Conservation (phyloP, 2,329 filamentous ascomycete species). For the Achaetomium macrosporum region DNA sequence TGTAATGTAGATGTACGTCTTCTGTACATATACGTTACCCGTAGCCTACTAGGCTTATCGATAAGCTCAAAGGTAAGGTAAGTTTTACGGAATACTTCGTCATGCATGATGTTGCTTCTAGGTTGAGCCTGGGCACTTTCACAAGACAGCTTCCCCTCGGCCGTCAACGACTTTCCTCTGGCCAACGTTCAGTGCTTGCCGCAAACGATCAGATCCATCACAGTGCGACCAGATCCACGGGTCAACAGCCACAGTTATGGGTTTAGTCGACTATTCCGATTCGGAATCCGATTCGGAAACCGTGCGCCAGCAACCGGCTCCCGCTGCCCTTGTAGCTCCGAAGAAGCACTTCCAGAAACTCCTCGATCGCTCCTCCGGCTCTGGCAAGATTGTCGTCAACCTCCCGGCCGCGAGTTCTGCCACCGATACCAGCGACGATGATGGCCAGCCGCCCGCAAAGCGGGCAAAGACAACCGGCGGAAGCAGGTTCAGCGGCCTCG, state of each 20-base stretch:
- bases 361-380: conserved; percentile 66
- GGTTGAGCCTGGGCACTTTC: too few relatives aligned
- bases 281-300: conserved; percentile 61
- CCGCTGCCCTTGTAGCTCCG: conserved; percentile 29
- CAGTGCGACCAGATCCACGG: not conserved
- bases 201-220: not conserved
- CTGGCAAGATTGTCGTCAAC: conserved; percentile 74
- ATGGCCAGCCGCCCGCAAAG: conserved; percentile 61
- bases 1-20: too few relatives aligned
- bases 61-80: too few relatives aligned
- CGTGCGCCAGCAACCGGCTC: conserved; percentile 26
- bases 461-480: conserved; percentile 48
- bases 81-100: too few relatives aligned
- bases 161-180: not conserved
- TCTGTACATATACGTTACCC: too few relatives aligned
- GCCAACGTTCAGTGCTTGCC: too few relatives aligned
- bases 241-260: conserved; percentile 47
- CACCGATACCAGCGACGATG: conserved; percentile 29
- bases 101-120: too few relatives aligned
- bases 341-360: conserved; percentile 71
- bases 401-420: conserved; percentile 53
- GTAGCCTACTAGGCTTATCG: too few relatives aligned
- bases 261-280: conserved; percentile 73
- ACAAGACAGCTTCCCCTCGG: too few relatives aligned
- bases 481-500: conserved; percentile 72